Percentiles rank a stretch among this genome's conserved stretches.
phyloP scores from a whole-genome alignment of 2,329 filamentous ascomycete species.

The Eurotiales sp. region DNA sequence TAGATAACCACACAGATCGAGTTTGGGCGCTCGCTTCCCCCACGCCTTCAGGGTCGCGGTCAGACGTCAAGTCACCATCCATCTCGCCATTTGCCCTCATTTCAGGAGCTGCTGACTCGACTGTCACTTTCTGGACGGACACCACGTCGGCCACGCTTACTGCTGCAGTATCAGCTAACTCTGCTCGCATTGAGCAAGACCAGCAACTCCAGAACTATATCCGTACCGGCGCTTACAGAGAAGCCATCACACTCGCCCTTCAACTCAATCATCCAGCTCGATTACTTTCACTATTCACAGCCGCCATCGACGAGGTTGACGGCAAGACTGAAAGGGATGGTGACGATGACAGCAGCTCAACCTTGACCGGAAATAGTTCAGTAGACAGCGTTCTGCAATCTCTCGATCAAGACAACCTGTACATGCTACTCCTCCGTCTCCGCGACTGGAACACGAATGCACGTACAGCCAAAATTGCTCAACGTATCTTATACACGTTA shows the following conservation, averaged over 20 bases:
- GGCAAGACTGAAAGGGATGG: slow-evolving; percentile 43
- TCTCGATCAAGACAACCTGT: slow-evolving; percentile 81
- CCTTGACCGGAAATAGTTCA: slow-evolving; percentile 44
- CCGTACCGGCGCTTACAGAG: slow-evolving; percentile 78
- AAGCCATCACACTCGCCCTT: slow-evolving; percentile 86
- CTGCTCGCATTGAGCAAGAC: slow-evolving; percentile 84
- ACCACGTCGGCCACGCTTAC: slow-evolving; percentile 77
- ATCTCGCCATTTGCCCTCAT: slow-evolving; percentile 62
- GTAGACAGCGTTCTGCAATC: slow-evolving; percentile 81
- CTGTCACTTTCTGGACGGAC: slow-evolving; percentile 93
- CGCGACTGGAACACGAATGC: slow-evolving; percentile 98
- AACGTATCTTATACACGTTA: slow-evolving; percentile 75
- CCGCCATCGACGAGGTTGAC: slow-evolving; percentile 71
- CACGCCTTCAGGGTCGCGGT: slow-evolving; percentile 35
- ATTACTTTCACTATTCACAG: slow-evolving; percentile 76
- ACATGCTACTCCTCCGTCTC: slow-evolving; percentile 72
- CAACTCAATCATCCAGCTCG: slow-evolving; percentile 92
- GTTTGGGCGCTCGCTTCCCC: slow-evolving; percentile 85
- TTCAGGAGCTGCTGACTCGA: slow-evolving; percentile 88
- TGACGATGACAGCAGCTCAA: slow-evolving; percentile 30
- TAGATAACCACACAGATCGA: slow-evolving; percentile 95
- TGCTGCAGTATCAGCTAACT: slow-evolving; percentile 68
- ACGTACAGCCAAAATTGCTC: slow-evolving; percentile 76
- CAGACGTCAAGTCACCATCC: slow-evolving; percentile 29
- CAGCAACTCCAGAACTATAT: slow-evolving; percentile 93